Evolutionary conservation across 345 rosid species (phyloP).

Genomic region (Conringia planisiliqua): DNA sequence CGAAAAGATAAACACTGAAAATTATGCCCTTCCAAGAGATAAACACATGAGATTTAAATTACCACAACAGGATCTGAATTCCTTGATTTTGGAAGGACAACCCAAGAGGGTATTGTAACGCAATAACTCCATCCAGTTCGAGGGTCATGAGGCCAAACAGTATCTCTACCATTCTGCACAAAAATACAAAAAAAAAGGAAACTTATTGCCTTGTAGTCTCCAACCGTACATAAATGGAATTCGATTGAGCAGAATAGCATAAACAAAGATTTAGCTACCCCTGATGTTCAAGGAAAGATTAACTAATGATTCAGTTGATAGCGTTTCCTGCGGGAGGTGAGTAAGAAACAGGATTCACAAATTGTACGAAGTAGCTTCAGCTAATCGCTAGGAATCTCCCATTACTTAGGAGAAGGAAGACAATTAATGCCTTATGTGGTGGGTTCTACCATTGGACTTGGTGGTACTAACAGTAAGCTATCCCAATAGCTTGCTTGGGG

Average conservation of each 20-base stretch:
- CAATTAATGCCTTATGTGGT: neutral
- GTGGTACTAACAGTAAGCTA: neutral
- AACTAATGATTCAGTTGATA: neutral
- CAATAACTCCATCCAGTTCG: slow-evolving; percentile 97
- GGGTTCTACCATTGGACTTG: neutral
- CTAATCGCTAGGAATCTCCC: neutral
- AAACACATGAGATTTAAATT: slow-evolving; percentile 36
- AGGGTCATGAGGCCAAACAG: slow-evolving; percentile 92
- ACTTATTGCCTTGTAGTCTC: neutral
- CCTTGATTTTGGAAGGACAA: slow-evolving; percentile 79
- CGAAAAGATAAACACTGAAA: slow-evolving; percentile 30
- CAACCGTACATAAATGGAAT: neutral
- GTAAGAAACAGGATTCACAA: neutral
- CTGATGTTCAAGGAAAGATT: no score
- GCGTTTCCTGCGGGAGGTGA: neutral
- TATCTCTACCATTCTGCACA: slow-evolving; percentile 83
- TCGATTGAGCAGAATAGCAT: neutral
- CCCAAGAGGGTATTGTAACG: slow-evolving; percentile 86
- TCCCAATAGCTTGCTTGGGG: neutral
- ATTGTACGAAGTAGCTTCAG: neutral
- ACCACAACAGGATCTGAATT: slow-evolving; percentile 99
- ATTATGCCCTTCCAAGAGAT: slow-evolving; percentile 24
- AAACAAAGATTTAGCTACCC: no score
- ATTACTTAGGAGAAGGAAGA: neutral
- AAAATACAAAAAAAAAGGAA: neutral